Conservation (phyloP, 2,329 filamentous ascomycete species). For the Aspergillus aculeatus region DNA sequence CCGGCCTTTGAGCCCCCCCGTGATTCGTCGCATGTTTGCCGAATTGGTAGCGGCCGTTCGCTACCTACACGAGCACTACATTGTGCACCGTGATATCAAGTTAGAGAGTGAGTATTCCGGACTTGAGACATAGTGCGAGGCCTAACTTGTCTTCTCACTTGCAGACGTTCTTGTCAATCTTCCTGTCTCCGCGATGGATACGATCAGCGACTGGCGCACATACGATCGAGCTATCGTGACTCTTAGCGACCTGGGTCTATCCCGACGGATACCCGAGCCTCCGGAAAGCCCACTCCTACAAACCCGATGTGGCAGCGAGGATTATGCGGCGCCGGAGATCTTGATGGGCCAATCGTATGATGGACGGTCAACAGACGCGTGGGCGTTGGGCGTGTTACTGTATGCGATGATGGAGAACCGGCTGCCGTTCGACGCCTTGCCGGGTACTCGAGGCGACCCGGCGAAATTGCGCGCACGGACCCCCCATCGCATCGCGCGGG, state of each 20-base stretch:
- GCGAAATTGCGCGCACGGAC: constrained; percentile 76
- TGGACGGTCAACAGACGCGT: constrained; percentile 85
- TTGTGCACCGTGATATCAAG: constrained; percentile 97
- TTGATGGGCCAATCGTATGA: constrained; percentile 95
- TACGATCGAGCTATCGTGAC: constrained; percentile 84
- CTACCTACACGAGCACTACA: constrained; percentile 80
- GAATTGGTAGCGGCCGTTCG: constrained; percentile 82
- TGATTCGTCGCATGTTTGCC: constrained; percentile 83
- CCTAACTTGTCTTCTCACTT: constrained; percentile 12
- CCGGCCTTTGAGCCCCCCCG: constrained; percentile 62
- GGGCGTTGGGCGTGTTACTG: constrained; percentile 89
- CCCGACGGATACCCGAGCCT: constrained; percentile 70
- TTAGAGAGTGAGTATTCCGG: constrained; percentile 77
- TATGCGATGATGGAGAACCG: constrained; percentile 93
- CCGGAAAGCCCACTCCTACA: constrained; percentile 82
- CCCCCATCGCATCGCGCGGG: constrained; percentile 89
- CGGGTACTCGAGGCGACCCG: constrained; percentile 69
- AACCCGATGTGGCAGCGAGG: constrained; percentile 91
- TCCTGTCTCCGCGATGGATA: constrained; percentile 64
- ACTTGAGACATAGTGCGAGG: neutral
- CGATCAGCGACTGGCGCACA: constrained; percentile 65
- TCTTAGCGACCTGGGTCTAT: constrained; percentile 87
- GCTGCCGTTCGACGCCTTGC: constrained; percentile 86
- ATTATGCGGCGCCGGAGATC: constrained; percentile 95
- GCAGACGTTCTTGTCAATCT: constrained; percentile 90